Percentiles rank a stretch among this genome's conserved stretches.
These are phyloP conservation scores for Rosa chinensis DNA, from an alignment of 306 rosid species.

Conservation along the genomic window DNA sequence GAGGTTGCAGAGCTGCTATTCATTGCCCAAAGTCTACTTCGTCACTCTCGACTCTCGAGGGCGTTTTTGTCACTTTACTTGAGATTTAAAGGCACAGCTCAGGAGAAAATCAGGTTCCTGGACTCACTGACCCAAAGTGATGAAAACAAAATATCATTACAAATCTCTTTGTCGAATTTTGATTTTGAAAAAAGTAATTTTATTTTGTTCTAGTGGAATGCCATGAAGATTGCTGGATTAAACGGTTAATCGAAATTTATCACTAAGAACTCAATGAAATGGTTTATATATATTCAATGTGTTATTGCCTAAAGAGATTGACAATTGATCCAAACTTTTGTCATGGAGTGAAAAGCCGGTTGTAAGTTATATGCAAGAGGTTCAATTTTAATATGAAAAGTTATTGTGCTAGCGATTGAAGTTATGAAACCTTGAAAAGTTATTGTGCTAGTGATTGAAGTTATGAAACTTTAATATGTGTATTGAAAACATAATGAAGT, in stretches of 20 bases:
- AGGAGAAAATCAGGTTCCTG: not conserved
- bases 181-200: not conserved
- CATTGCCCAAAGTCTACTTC: not conserved
- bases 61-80: slow-evolving; percentile 29
- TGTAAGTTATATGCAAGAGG: too few species aligned
- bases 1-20: not conserved
- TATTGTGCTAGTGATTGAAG: not conserved
- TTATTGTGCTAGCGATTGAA: not conserved
- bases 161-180: not conserved
- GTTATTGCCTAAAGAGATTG: too few species aligned
- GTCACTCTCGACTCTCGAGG: slow-evolving; percentile 16
- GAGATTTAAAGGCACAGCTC: not conserved
- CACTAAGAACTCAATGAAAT: too few species aligned
- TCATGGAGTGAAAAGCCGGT: too few species aligned
- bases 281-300: not conserved
- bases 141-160: not conserved
- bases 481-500: too few species aligned
- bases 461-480: too few species aligned
- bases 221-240: too few species aligned
- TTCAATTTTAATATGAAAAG: too few species aligned
- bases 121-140: not conserved
- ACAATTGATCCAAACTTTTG: too few species aligned
- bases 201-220: too few species aligned
- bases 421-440: not conserved
- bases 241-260: too few species aligned